Evolutionary conservation across 2,329 filamentous ascomycete species (phyloP).

Genomic region (Alternaria tenuissima): DNA sequence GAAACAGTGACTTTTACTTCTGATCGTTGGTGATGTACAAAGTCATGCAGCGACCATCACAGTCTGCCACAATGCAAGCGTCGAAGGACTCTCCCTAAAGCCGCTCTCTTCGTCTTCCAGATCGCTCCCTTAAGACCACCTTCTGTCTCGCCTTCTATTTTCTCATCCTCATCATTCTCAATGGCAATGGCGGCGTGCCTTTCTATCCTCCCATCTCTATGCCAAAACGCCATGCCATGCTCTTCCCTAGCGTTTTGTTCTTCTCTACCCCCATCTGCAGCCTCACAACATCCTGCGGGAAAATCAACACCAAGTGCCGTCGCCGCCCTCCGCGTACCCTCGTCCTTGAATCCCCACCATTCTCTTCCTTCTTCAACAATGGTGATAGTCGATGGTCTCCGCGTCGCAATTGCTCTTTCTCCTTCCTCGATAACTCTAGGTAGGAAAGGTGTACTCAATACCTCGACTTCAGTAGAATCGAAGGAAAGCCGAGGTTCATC

Average conservation of each 20-base stretch:
- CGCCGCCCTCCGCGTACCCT: not conserved
- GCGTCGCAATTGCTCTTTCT: not conserved
- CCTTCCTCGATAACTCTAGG: not conserved
- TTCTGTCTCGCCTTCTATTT: too few relatives aligned
- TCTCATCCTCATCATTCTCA: not conserved
- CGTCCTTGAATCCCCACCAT: not conserved
- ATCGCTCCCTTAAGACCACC: too few relatives aligned
- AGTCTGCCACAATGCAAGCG: not conserved
- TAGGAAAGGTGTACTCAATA: not conserved
- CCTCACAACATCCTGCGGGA: fast-evolving
- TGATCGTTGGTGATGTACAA: too few relatives aligned
- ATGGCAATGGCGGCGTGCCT: too few relatives aligned
- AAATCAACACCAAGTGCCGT: not conserved
- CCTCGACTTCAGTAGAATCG: not conserved
- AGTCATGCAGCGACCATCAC: too few relatives aligned
- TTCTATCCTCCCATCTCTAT: not conserved
- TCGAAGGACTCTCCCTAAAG: not conserved
- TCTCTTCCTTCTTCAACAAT: not conserved
- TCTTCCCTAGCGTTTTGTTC: too few relatives aligned
- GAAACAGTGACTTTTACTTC: too few relatives aligned
- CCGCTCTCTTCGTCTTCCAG: not conserved
- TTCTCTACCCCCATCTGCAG: too few relatives aligned
- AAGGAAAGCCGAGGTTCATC: fast-evolving
- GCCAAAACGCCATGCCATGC: not conserved
- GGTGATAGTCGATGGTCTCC: fast-evolving